These are phyloP conservation scores for Paraconiothyrium sp. DNA, from an alignment of 2,329 filamentous ascomycete species.

Conservation along the genomic window DNA sequence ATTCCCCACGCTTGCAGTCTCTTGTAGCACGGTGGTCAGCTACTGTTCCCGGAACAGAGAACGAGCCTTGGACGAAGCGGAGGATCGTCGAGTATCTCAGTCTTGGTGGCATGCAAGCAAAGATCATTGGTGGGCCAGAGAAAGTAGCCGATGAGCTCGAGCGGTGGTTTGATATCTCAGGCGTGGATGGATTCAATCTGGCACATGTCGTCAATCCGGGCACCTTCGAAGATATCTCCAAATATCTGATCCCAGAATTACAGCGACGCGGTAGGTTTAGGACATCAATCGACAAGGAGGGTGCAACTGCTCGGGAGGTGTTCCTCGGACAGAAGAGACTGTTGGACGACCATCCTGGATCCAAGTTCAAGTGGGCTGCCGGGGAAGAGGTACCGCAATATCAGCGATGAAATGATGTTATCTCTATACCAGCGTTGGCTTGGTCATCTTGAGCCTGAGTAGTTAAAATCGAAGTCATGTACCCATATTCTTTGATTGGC, in stretches of 20 bases:
- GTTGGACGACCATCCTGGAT: conserved; percentile 23
- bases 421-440: not conserved
- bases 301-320: conserved; percentile 20
- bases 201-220: conserved; percentile 44
- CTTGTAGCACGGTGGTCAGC: conserved; percentile 26
- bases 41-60: conserved; percentile 36
- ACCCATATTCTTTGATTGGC: not conserved
- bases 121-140: conserved; percentile 68
- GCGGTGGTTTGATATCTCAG: conserved; percentile 70
- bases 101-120: conserved; percentile 70
- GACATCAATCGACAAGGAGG: conserved; percentile 18
- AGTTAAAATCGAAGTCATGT: not conserved
- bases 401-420: conserved; percentile 6
- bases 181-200: conserved; percentile 78
- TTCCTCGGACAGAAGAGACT: conserved; percentile 22
- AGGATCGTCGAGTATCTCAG: conserved; percentile 72
- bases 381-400: conserved; percentile 14
- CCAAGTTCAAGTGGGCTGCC: conserved; percentile 20
- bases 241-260: conserved; percentile 35
- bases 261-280: conserved; percentile 44
- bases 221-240: conserved; percentile 34
- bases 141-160: conserved; percentile 73
- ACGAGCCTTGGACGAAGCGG: conserved; percentile 73
- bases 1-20: conserved; percentile 22
- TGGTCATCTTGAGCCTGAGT: not conserved